Evolutionary conservation across 257 asterid species (phyloP), one percentile per base, ranked within the genome.

Genomic region (Ophiorrhiza pumila): DNA sequence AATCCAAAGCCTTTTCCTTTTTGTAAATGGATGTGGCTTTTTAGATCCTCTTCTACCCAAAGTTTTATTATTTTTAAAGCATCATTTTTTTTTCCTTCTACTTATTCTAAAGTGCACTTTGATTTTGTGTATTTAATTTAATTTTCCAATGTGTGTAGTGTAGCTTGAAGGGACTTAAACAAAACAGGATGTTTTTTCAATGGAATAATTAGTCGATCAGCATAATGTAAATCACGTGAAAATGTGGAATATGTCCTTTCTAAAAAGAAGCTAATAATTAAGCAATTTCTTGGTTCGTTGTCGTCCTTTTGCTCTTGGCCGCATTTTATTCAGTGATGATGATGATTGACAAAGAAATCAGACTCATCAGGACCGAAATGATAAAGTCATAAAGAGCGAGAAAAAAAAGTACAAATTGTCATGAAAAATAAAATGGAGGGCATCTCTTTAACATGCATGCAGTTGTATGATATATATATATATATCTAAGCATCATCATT

Each of bases 11-110:
- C 63, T n/a, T 77, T 55, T 25, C 37, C 67, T 76, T 72, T 69
- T 80, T 77, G 86, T 85, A 79, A 85, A 81, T 86, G 82, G 87
- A 77, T 82, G 77, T 83, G 66, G 82, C 80, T 68, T 72, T 87
- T 80, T 63, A 52, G 74, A 77, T 81, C 79, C 78, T 74, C 72
- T 72, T n/a, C 57, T 55, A 70, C 72, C 81, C 79, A 61, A 72
- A 69, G 5, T 49, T 56, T 62, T 31, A 7, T 55, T 65, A 13
- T 43, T 59, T 75, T 27, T 50, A 43, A 31, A 74, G 29, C 35
- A 43, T 20, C 22, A 1, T 4, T 65, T 50, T 50, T n/a, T n/a
- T n/a, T n/a, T n/a, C n/a, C n/a, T n/a, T n/a, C 22, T 22, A 37
- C 20, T 62, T 62, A 35, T 61, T 31, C 41, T 70, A 55, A 65